Base-by-base conservation (phyloP, 2,329 filamentous ascomycete species). In the Stromatinia cepivora region DNA sequence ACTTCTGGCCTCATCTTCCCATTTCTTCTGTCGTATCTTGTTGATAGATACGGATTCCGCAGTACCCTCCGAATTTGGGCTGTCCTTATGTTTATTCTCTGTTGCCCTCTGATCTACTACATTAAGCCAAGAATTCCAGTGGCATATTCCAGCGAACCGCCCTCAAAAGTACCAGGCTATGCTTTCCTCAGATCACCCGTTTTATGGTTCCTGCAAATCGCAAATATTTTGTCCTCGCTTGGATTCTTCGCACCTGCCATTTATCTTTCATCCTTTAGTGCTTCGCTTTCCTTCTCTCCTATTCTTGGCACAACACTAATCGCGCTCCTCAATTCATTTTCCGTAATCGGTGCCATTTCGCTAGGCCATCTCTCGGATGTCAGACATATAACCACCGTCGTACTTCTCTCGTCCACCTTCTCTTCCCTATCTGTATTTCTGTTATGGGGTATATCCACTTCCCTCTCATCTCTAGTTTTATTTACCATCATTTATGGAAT, bases 401-500 rank as follows among this genome's bases (percentile, higher is more conserved):
- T 84, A 1, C 74, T 81, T 7, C 81, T 88, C 17, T 86, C 85
- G 0, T 82, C 83, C 0, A 69, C 84, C 3, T 81, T 82, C 1
- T 84, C 85, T 0, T 81, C 82, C 0, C 64, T 85, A 0, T 81
- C 83, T 0, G 81, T 84, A 0, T 81, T 88, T 48, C 74, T 86
- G 0, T 77, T 88, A 36, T 88, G 87, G 87, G 87, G 86, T 0
- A 75, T 87, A 22, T 81, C 82, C 4, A 80, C 79, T 0, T 79
- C 79, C 0, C 76, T 83, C 9, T 79, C 79, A 2, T 74, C 83
- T 3, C 77, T 88, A 1, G 77, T 84, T 0, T 70, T 83, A 1
- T 89, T 88, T 73, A 81, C 84, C 2, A 75, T 86, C 3, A 77
- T 81, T 0, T 89, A 85, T 72, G 87, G 87, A 1, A 82, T 86